These are phyloP conservation scores for Stagonosporopsis cucurbitacearum DNA, from an alignment of 2,329 filamentous ascomycete genomes.

Conservation along the genomic window DNA sequence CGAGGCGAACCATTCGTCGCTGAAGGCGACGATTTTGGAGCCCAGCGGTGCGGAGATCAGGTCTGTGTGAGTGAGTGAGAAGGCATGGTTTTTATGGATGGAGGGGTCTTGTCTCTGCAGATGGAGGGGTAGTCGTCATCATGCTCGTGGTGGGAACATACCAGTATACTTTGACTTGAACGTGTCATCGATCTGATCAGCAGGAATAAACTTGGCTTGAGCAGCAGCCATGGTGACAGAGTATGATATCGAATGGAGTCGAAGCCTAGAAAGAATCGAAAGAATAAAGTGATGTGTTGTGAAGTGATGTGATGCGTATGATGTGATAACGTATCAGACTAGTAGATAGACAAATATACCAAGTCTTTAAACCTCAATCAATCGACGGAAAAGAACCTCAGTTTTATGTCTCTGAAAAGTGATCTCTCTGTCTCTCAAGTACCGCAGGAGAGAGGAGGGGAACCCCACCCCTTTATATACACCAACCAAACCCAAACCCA, in stretches of 20 bases:
- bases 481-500: no score
- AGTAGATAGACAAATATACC: no score
- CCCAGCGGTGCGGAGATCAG: conserved; percentile 61
- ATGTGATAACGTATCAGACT: no score
- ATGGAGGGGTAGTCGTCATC: neutral
- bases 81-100: neutral
- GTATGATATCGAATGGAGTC: neutral
- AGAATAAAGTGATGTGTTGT: no score
- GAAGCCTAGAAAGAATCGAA: no score
- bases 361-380: no score
- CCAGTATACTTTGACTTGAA: conserved; percentile 63
- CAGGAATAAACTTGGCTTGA: conserved; percentile 49
- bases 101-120: no score
- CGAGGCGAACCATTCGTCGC: conserved; percentile 67
- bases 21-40: conserved; percentile 61
- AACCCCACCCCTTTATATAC: neutral
- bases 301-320: no score
- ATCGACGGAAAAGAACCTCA: no score
- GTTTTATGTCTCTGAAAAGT: no score
- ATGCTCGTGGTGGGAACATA: conserved; percentile 24
- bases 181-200: conserved; percentile 59
- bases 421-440: neutral
- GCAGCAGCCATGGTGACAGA: conserved; percentile 5
- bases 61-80: conserved; percentile 44
- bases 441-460: neutral